Evolutionary conservation across 306 rosid species (phyloP).

Genomic region (Malus sieversii): DNA sequence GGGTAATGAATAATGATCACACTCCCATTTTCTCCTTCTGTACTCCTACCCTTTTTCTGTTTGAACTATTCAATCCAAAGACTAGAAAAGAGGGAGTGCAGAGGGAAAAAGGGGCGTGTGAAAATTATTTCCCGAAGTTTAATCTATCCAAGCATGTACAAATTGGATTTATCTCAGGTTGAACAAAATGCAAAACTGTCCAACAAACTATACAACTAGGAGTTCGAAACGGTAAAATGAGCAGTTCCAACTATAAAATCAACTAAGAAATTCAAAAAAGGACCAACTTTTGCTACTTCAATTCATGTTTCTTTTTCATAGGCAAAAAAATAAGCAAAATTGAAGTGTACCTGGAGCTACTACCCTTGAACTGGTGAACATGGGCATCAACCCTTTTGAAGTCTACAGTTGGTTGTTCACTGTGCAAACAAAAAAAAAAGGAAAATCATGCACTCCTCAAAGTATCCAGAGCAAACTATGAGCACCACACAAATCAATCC

Average conservation of each 20-base stretch:
- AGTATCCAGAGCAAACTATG: conserved; percentile 6
- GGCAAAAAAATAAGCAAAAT: background rate
- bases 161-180: background rate
- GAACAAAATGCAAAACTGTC: background rate
- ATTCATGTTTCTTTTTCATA: background rate
- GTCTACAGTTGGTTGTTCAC: conserved; percentile 66
- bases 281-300: background rate
- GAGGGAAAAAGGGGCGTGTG: background rate
- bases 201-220: background rate
- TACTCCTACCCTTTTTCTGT: too few species aligned
- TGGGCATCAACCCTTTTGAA: conserved; percentile 87
- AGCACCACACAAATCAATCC: background rate
- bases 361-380: conserved; percentile 96
- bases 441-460: conserved; percentile 4
- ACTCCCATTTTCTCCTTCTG: background rate
- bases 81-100: background rate
- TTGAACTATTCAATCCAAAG: background rate
- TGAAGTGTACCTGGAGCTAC: conserved; percentile 77
- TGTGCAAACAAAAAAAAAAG: conserved; percentile 18
- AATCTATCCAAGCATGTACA: background rate
- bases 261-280: background rate
- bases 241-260: background rate
- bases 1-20: background rate
- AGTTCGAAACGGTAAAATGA: background rate
- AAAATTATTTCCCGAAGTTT: background rate